A percentile compares a stretch with the other conserved stretches of the same genome.
Evolutionary conservation across 2,329 filamentous ascomycete genomes (phyloP).

Genomic region (Beauveria medogensis): DNA sequence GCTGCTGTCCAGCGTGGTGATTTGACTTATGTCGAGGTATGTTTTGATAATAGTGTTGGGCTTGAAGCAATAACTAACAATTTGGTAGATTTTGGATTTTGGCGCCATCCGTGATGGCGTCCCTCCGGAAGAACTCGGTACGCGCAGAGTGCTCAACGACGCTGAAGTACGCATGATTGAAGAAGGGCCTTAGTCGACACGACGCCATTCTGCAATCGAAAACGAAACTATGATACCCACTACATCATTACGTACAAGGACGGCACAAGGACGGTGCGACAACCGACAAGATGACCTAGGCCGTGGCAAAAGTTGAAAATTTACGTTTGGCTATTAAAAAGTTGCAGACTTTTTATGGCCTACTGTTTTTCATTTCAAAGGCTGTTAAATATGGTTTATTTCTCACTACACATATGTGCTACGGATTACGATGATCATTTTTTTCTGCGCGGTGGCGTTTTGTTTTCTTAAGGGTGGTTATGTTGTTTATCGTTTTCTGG

Average conservation of each 20-base stretch:
- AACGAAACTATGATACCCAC: neutral
- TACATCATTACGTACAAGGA: neutral
- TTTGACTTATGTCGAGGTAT: slow-evolving; percentile 91
- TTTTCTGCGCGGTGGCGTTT: neutral
- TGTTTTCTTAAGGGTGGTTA: neutral
- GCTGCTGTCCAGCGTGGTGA: slow-evolving; percentile 90
- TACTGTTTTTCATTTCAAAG: neutral
- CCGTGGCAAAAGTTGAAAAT: neutral
- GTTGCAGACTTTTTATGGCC: neutral
- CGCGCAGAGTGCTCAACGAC: slow-evolving; percentile 61
- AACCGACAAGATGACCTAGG: neutral
- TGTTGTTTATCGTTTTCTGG: neutral
- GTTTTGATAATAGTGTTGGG: neutral
- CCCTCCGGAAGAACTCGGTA: slow-evolving; percentile 66
- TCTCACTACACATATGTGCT: neutral
- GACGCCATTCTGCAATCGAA: neutral
- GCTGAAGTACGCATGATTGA: slow-evolving; percentile 44
- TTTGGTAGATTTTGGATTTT: slow-evolving; percentile 81
- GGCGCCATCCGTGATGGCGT: slow-evolving; percentile 86
- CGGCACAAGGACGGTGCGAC: neutral
- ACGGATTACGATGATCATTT: neutral
- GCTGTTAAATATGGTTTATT: neutral
- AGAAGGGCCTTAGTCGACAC: slow-evolving; percentile 28
- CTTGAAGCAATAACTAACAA: slow-evolving; percentile 21
- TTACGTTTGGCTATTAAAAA: neutral